phyloP scores from a whole-genome alignment of 257 asterid genomes.

The Solanum bulbocastanum region DNA sequence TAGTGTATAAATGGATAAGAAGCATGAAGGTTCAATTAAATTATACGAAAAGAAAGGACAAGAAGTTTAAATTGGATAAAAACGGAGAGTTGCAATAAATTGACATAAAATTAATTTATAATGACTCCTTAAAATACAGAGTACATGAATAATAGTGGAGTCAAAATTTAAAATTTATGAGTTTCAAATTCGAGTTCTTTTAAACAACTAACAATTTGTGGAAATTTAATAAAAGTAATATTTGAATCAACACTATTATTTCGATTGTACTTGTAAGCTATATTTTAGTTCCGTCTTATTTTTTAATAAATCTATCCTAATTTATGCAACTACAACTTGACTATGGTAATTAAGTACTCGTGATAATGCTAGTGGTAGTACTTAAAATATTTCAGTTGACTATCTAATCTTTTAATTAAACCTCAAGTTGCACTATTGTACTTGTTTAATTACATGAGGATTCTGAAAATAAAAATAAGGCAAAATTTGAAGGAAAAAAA shows the following conservation, averaged over 20 bases:
- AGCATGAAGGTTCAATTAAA: not conserved
- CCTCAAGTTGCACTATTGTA: not conserved
- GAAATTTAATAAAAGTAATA: not conserved
- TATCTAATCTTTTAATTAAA: not conserved
- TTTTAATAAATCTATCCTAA: not conserved
- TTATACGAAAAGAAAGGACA: not conserved
- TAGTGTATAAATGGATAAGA: not conserved
- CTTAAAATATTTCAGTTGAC: not conserved
- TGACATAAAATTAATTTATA: not conserved
- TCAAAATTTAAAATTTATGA: not conserved
- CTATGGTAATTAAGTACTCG: not conserved
- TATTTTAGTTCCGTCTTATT: not conserved
- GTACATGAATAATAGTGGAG: rapidly evolving
- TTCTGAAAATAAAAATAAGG: not conserved
- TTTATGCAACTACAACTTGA: not conserved
- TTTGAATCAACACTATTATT: not conserved
- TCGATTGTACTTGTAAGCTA: not conserved
- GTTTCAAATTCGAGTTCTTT: rapidly evolving
- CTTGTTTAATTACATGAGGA: not conserved
- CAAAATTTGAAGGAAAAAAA: not conserved
- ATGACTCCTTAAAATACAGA: not conserved
- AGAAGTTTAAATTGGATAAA: not conserved
- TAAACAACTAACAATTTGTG: not conserved
- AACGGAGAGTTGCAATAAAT: not conserved
- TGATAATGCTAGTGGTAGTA: not conserved